A percentile compares a stretch with the other conserved stretches of the same genome.
These are phyloP conservation scores for Aspergillus aculeatinus DNA, from an alignment of 2,329 filamentous ascomycete genomes.

Conservation along the genomic window DNA sequence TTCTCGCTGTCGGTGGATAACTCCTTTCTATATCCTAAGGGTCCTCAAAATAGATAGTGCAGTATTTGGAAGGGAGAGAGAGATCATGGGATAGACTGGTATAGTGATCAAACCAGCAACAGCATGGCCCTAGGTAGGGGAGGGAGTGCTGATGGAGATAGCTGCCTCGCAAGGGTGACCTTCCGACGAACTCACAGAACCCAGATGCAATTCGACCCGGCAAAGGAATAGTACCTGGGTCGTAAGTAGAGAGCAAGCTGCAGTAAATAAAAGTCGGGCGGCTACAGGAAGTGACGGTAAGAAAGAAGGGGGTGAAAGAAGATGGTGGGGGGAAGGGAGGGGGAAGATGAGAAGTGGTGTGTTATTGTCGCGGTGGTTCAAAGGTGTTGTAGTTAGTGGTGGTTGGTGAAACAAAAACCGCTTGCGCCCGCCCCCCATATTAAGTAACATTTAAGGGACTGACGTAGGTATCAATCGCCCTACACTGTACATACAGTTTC, in stretches of 20 bases:
- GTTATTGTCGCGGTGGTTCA: background rate
- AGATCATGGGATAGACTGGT: conserved; percentile 30
- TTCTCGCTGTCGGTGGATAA: background rate
- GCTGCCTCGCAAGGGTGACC: background rate
- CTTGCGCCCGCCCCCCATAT: too few species aligned
- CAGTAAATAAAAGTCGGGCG: background rate
- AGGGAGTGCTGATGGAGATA: conserved; percentile 6
- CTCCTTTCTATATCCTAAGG: background rate
- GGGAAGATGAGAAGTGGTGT: background rate
- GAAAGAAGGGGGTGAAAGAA: conserved; percentile 9
- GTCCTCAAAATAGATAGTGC: conserved; percentile 26
- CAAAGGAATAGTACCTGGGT: background rate
- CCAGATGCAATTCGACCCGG: background rate
- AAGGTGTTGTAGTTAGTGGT: too few species aligned
- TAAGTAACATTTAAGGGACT: too few species aligned
- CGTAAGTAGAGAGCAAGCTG: background rate
- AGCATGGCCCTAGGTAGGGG: conserved; percentile 15
- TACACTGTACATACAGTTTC: too few species aligned
- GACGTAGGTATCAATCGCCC: too few species aligned
- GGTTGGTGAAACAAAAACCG: too few species aligned
- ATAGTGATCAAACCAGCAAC: conserved; percentile 27
- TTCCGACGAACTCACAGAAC: background rate
- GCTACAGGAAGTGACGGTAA: background rate
- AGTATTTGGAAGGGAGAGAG: conserved; percentile 23
- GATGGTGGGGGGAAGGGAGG: conserved; percentile 17